Conservation (phyloP, 2,329 filamentous ascomycete species). For the Zasmidium citrigriseum region DNA sequence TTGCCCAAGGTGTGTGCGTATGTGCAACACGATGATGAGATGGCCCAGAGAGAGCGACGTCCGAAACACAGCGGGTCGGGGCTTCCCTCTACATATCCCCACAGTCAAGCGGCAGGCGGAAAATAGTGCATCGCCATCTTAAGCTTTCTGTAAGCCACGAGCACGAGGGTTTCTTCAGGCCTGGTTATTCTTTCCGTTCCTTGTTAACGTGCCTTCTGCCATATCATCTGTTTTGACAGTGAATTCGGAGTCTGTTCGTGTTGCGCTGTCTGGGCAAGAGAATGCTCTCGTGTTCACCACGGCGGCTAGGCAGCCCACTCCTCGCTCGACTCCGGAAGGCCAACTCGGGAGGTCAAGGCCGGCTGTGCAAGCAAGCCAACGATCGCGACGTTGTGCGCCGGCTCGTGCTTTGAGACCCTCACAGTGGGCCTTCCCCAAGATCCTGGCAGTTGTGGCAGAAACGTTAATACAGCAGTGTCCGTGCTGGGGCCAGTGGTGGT, state of each 20-base stretch:
- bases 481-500: conserved; percentile 14
- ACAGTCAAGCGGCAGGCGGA: conserved; percentile 20
- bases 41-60: conserved; percentile 16
- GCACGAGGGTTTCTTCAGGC: conserved; percentile 10
- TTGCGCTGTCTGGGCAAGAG: neutral
- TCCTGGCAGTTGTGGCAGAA: conserved; percentile 17
- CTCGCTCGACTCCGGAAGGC: conserved; percentile 8
- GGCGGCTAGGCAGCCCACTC: conserved; percentile 3
- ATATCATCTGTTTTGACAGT: neutral
- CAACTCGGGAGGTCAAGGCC: conserved; percentile 4
- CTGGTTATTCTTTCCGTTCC: conserved; percentile 5
- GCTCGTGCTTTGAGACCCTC: conserved; percentile 21
- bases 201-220: neutral
- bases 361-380: conserved; percentile 14
- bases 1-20: conserved; percentile 9
- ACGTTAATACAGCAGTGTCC: conserved; percentile 12
- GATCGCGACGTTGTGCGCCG: conserved; percentile 22
- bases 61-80: conserved; percentile 29
- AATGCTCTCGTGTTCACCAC: conserved; percentile 1
- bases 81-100: conserved; percentile 25
- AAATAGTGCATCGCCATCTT: conserved; percentile 18
- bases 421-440: conserved; percentile 9
- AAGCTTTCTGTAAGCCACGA: conserved; percentile 21
- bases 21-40: conserved; percentile 16
- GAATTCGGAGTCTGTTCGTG: neutral